Conservation (phyloP, 768 basidiomycete species). For the Exidia glandulosa region DNA sequence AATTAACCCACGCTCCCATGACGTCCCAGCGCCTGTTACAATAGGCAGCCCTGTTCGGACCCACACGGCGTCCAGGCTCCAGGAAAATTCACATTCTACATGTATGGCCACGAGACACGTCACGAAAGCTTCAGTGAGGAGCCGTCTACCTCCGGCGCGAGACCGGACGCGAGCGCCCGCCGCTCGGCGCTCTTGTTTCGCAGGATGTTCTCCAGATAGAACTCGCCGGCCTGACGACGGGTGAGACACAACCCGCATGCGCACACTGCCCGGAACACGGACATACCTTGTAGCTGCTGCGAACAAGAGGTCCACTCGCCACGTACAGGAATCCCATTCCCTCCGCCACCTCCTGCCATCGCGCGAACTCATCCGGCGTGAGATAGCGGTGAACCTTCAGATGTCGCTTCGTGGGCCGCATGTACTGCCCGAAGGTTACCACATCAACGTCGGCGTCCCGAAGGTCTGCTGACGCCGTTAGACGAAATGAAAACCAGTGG, state of each 20-base stretch:
- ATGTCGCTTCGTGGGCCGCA: slow-evolving; percentile 97
- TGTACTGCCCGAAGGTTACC: slow-evolving; percentile 98
- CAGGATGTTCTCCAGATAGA: slow-evolving; percentile 85
- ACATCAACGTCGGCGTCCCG: slow-evolving; percentile 87
- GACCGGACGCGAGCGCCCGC: neutral
- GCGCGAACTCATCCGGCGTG: slow-evolving; percentile 82
- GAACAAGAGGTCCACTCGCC: slow-evolving; percentile 89
- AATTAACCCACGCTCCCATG: neutral
- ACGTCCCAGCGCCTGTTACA: neutral
- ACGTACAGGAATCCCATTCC: slow-evolving; percentile 95
- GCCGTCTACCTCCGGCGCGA: neutral
- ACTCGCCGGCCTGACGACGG: slow-evolving; percentile 74
- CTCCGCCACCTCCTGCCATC: slow-evolving; percentile 85
- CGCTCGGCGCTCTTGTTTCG: slow-evolving; percentile 36
- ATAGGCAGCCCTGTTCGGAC: neutral
- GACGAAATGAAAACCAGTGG: neutral
- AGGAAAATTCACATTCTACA: neutral
- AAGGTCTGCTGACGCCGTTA: slow-evolving; percentile 44
- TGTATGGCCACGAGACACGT: neutral
- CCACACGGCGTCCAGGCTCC: neutral
- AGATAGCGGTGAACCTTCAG: slow-evolving; percentile 99
- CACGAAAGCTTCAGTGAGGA: neutral
- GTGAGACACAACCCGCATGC: slow-evolving; percentile 4
- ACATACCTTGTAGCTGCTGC: slow-evolving; percentile 92
- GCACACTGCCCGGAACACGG: neutral